Conservation (phyloP, 305 asterid species). For the Solanum hybrid region DNA sequence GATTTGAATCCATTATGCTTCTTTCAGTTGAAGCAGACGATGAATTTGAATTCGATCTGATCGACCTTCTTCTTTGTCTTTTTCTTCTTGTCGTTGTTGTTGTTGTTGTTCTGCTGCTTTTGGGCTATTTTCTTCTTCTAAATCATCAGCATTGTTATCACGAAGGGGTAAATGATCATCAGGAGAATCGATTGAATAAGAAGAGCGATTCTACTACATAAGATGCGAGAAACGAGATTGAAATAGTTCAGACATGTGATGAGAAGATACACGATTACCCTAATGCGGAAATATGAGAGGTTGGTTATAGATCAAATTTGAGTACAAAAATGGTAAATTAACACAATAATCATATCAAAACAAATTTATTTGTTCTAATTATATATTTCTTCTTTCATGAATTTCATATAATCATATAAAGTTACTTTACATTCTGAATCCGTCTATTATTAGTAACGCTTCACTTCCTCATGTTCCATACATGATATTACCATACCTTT, state of each 20-base stretch:
- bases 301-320: neutral
- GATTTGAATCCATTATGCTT: neutral
- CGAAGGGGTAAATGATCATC: neutral
- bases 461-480: neutral
- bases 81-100: neutral
- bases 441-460: no score
- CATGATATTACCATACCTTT: neutral
- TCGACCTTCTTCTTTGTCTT: neutral
- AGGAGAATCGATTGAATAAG: neutral
- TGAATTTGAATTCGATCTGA: neutral
- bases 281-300: neutral
- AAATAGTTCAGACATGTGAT: fast-evolving
- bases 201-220: neutral
- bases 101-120: neutral
- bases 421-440: no score
- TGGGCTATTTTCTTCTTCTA: neutral
- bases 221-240: fast-evolving
- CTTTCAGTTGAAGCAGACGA: neutral
- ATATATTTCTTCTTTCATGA: neutral
- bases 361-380: no score
- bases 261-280: neutral
- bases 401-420: neutral
- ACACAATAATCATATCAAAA: neutral
- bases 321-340: neutral
- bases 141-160: neutral